Evolutionary conservation across 1,284 basidiomycete genomes (phyloP).

Genomic region (Ceratobasidium sp.): DNA sequence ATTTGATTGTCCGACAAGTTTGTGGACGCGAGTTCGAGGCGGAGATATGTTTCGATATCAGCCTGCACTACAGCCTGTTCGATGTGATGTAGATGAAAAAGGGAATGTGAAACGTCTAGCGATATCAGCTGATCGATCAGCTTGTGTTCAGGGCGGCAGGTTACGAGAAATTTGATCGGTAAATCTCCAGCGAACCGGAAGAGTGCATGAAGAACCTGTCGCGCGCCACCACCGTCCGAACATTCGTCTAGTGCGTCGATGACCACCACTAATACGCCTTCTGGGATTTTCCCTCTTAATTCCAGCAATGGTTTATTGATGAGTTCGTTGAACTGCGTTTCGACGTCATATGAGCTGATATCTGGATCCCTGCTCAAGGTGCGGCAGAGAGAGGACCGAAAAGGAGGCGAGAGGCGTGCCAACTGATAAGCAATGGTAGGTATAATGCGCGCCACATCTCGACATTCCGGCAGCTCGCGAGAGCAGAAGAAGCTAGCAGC

Average conservation of each 20-base stretch:
- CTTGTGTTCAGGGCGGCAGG: slow-evolving; percentile 44
- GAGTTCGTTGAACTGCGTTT: too few relatives aligned
- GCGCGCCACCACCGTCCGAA: neutral
- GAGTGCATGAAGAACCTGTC: neutral
- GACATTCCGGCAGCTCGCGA: slow-evolving; percentile 41
- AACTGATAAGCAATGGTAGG: slow-evolving; percentile 46
- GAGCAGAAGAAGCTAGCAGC: slow-evolving; percentile 56
- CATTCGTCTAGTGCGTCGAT: too few relatives aligned
- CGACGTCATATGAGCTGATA: slow-evolving; percentile 7
- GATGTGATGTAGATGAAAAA: slow-evolving; percentile 44
- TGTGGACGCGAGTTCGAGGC: neutral
- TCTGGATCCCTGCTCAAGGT: too few relatives aligned
- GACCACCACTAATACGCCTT: neutral
- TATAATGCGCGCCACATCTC: slow-evolving; percentile 28
- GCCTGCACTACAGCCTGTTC: slow-evolving; percentile 39
- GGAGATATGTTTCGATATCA: slow-evolving; percentile 43
- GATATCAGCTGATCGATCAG: neutral
- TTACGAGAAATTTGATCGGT: slow-evolving; percentile 1
- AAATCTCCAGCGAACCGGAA: neutral
- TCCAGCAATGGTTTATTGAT: too few relatives aligned
- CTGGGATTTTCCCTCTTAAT: too few relatives aligned
- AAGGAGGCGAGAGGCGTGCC: neutral
- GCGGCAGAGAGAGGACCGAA: too few relatives aligned
- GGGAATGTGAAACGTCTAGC: neutral
- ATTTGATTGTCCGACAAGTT: slow-evolving; percentile 22